Base-by-base conservation (phyloP, 768 basidiomycete species). In the Xerocomellus dryophilus region DNA sequence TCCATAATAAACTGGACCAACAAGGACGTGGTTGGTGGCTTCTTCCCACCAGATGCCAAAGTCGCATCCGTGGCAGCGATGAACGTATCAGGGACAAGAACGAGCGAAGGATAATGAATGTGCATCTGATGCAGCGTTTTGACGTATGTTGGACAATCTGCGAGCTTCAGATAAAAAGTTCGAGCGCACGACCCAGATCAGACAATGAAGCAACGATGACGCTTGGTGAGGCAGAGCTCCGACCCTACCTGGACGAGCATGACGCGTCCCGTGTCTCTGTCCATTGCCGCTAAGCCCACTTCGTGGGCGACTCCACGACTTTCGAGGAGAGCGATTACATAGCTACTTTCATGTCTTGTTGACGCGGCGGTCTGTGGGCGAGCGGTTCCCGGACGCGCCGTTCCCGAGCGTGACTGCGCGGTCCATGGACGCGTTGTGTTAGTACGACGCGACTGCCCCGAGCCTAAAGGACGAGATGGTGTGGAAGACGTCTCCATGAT, bases 101-200 rank as follows among this genome's bases (percentile, higher is more conserved):
- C 76, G 21, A 86, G 73, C 11, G 71, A 76, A 0, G 93, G 93
- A 5, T 72, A 75, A 59, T 93, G 86, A 10, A 91, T 67, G 61
- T 90, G 84, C 82, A 93, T 84, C 57, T 93, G 90, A 63, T 93
- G 89, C 18, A 93, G 70, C 0, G 90, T 90, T 69, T 93, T 93
- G 54, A 92, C 85, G 58, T 93, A 95, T 14, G 93, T 93, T 51
- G 90, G 84, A 53, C 87, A 87, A 65, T 97, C 94, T 34, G 86
- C 83, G 29, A 93, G 77, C 90, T 95, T 53, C 17, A 32, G 40
- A 14, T 9, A 20, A 4, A 42, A 9, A 20, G 8, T 5, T 27
- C 17, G 29, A 25, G 35, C 12, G 11, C 14, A 38, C 11, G 20
- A 11, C 12, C 29, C 35, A 41, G 38, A 20, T 58, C 44, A 43